Base-by-base conservation (phyloP, 75 land plant species). In the Picea sitchensis region DNA sequence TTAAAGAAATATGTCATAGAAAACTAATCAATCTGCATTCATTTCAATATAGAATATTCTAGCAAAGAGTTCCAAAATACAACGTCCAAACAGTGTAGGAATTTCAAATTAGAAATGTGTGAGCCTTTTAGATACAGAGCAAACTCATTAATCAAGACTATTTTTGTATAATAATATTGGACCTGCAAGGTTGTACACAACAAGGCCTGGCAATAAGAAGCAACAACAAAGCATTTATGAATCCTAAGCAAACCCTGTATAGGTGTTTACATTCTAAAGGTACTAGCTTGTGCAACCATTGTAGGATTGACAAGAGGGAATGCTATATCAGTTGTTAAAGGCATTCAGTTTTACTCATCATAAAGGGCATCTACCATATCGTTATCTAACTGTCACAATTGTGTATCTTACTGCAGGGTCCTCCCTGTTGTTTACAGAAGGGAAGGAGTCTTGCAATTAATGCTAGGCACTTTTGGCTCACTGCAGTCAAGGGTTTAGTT, bases 21-120 rank as follows among this genome's bases (percentile, higher is more conserved):
- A 76, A 76, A 8, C 67, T n/a, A 76, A 20, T 41, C 20, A 38
- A 65, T 15, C 7, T 69, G 51, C 51, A 76, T 65, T 76, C 8
- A 58, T 14, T 54, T 23, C 14, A 4, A 12, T 17, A 75, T 58
- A 1, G 18, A 75, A 15, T 56, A 58, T 51, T 32, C n/a, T 54
- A 44, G 51, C 59, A 74, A 47, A 14, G 14, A 51, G 23, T 51
- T 75, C 76, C 5, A 11, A 26, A 57, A 41, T 17, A 75, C 34
- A 47, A 75, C 5, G 23, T 30, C 30, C 31, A 75, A 34, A 26
- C 7, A 44, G 31, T 36, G 15, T 13, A 65, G 69, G 14, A 31
- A 32, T 65, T 32, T 65, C 69, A 65, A 47, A 30, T 68, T 68
- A 68, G 47, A 15, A 36, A 8, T 14, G 18, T 65, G 8, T 47